These are phyloP conservation scores for Nidula microcarpa DNA, from an alignment of 768 basidiomycete species.

Conservation along the genomic window DNA sequence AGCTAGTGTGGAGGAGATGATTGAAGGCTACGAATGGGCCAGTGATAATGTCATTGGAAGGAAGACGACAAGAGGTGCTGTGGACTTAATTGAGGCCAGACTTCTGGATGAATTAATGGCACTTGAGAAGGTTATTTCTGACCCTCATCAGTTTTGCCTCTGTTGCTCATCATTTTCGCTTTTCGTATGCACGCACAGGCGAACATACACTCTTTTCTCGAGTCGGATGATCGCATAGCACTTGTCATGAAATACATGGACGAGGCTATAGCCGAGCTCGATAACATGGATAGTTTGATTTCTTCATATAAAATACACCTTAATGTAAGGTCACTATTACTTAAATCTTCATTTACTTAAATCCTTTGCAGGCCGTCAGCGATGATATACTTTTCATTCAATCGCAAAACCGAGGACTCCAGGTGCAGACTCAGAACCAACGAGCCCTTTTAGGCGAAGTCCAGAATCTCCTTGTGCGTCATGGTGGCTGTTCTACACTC, in stretches of 20 bases:
- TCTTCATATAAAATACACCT: slow-evolving; percentile 96
- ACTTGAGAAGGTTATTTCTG: slow-evolving; percentile 74
- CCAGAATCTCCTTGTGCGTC: slow-evolving; percentile 76
- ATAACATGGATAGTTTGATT: slow-evolving; percentile 84
- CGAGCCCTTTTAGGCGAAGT: slow-evolving; percentile 79
- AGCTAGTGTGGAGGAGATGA: slow-evolving; percentile 95
- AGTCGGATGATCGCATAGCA: slow-evolving; percentile 88
- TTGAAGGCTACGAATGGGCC: slow-evolving; percentile 98
- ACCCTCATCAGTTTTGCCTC: background rate
- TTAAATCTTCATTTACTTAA: background rate
- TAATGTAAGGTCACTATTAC: slow-evolving; percentile 57
- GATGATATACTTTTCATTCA: slow-evolving; percentile 97
- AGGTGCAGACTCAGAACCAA: slow-evolving; percentile 97
- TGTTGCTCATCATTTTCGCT: slow-evolving; percentile 2
- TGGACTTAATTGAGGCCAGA: slow-evolving; percentile 89
- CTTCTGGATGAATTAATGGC: slow-evolving; percentile 88
- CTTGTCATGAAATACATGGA: slow-evolving; percentile 87
- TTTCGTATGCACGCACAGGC: slow-evolving; percentile 70
- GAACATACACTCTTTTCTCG: slow-evolving; percentile 95
- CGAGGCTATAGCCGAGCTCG: slow-evolving; percentile 83
- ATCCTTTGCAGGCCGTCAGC: slow-evolving; percentile 66
- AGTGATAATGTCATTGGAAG: slow-evolving; percentile 71
- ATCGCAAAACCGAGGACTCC: slow-evolving; percentile 92
- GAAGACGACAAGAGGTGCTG: slow-evolving; percentile 65
- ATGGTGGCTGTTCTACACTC: background rate